Conservation (phyloP, 2,329 filamentous ascomycete genomes). For the Hypoxylon sp. region DNA sequence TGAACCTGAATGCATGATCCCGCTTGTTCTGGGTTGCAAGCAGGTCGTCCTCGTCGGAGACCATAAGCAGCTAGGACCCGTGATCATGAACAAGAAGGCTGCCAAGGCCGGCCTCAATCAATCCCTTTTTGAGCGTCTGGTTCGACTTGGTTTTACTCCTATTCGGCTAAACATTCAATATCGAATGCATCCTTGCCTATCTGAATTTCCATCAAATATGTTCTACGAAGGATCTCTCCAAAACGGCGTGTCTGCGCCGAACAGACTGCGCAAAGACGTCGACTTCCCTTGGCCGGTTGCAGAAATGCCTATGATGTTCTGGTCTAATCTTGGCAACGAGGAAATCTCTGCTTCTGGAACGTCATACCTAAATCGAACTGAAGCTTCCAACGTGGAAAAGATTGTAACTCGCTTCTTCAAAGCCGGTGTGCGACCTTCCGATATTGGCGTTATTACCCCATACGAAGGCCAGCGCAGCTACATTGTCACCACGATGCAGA, state of each 20-base stretch:
- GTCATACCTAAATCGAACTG: slow-evolving; percentile 96
- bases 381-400: slow-evolving; percentile 98
- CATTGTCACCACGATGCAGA: slow-evolving; percentile 99
- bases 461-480: slow-evolving; percentile 99
- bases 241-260: slow-evolving; percentile 91
- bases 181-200: slow-evolving; percentile 98
- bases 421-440: slow-evolving; percentile 90
- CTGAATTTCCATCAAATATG: slow-evolving; percentile 99
- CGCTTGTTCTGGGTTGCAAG: slow-evolving; percentile 95
- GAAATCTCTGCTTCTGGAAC: slow-evolving; percentile 98
- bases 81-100: slow-evolving; percentile 99
- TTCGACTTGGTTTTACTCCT: slow-evolving; percentile 88
- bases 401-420: slow-evolving; percentile 99
- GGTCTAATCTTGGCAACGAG: slow-evolving; percentile 97
- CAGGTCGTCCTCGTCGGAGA: slow-evolving; percentile 99
- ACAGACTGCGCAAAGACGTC: slow-evolving; percentile 89
- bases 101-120: slow-evolving; percentile 98
- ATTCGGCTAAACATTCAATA: slow-evolving; percentile 98
- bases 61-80: slow-evolving; percentile 96
- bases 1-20: slow-evolving; percentile 99
- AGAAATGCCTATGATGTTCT: slow-evolving; percentile 99
- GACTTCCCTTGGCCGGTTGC: slow-evolving; percentile 98
- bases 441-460: slow-evolving; percentile 97
- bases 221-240: slow-evolving; percentile 98
- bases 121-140: slow-evolving; percentile 96